These are phyloP conservation scores for Torrubiella hemipterigena DNA, from an alignment of 2,329 filamentous ascomycete species.

Conservation along the genomic window DNA sequence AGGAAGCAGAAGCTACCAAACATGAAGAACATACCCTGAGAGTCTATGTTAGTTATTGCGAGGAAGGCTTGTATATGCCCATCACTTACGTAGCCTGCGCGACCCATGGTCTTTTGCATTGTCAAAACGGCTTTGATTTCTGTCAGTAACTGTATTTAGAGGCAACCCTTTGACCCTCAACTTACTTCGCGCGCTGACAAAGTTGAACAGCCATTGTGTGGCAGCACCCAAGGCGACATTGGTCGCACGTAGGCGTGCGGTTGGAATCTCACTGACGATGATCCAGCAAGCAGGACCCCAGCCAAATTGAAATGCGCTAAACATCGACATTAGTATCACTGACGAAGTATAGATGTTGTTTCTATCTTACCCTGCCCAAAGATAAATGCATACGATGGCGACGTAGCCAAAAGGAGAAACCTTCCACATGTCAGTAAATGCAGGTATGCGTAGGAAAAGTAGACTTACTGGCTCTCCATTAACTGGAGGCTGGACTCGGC, in stretches of 20 bases:
- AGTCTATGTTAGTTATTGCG: not conserved
- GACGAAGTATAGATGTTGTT: no score
- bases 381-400: conserved; percentile 58
- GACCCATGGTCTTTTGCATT: conserved; percentile 47
- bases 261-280: conserved; percentile 56
- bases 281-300: conserved; percentile 68
- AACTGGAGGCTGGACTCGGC: conserved; percentile 47
- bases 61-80: not conserved
- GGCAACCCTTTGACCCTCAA: conserved; percentile 1
- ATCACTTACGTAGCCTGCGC: conserved; percentile 25
- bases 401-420: conserved; percentile 57
- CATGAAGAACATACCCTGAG: conserved; percentile 54
- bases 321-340: conserved; percentile 9
- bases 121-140: conserved; percentile 39
- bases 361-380: conserved; percentile 46
- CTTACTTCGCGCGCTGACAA: conserved; percentile 50
- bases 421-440: conserved; percentile 9
- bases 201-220: conserved; percentile 66
- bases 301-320: conserved; percentile 51
- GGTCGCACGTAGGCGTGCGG: conserved; percentile 50
- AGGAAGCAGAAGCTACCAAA: conserved; percentile 53
- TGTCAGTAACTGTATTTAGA: not conserved
- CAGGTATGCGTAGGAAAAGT: not conserved
- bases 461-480: conserved; percentile 29
- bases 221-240: conserved; percentile 58